These are phyloP conservation scores for Leucocoprinus birnbaumii DNA, from an alignment of 768 basidiomycete species.

Conservation along the genomic window DNA sequence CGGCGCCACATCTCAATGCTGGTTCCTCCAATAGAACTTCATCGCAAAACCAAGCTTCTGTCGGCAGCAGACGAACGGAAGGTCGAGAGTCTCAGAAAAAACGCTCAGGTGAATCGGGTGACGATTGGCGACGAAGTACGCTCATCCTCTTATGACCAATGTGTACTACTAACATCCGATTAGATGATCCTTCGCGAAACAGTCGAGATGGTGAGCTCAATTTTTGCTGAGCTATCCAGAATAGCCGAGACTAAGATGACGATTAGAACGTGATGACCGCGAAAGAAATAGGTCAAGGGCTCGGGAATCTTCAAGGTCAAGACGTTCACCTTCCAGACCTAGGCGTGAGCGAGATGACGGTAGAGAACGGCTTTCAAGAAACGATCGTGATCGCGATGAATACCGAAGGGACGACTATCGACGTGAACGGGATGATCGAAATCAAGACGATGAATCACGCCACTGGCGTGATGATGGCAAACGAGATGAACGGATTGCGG, in stretches of 20 bases:
- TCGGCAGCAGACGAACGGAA: slow-evolving; percentile 51
- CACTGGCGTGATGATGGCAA: slow-evolving; percentile 84
- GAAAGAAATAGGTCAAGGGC: slow-evolving; percentile 63
- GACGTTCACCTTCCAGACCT: slow-evolving; percentile 55
- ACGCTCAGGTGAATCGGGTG: slow-evolving; percentile 69
- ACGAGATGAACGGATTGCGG: slow-evolving; percentile 70
- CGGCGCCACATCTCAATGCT: slow-evolving; percentile 54
- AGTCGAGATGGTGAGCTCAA: slow-evolving; percentile 52
- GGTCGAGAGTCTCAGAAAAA: slow-evolving; percentile 59
- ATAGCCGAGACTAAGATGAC: slow-evolving; percentile 32
- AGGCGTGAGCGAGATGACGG: slow-evolving; percentile 44
- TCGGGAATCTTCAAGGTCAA: slow-evolving; percentile 60
- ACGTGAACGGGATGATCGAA: slow-evolving; percentile 41
- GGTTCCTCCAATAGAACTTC: slow-evolving; percentile 39
- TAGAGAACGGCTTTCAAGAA: slow-evolving; percentile 23
- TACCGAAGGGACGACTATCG: slow-evolving; percentile 35
- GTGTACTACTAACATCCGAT: slow-evolving; percentile 13
- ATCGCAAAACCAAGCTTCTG: slow-evolving; percentile 29
- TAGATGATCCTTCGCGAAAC: slow-evolving; percentile 50
- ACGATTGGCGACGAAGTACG: slow-evolving; percentile 86
- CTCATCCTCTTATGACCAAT: slow-evolving; percentile 16
- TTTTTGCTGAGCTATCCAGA: slow-evolving; percentile 5
- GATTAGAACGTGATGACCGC: slow-evolving; percentile 63
- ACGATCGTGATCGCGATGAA: slow-evolving; percentile 32
- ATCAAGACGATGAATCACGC: slow-evolving; percentile 65